Conservation (phyloP, 106 monocot species). For the Phalaenopsis equestris region DNA sequence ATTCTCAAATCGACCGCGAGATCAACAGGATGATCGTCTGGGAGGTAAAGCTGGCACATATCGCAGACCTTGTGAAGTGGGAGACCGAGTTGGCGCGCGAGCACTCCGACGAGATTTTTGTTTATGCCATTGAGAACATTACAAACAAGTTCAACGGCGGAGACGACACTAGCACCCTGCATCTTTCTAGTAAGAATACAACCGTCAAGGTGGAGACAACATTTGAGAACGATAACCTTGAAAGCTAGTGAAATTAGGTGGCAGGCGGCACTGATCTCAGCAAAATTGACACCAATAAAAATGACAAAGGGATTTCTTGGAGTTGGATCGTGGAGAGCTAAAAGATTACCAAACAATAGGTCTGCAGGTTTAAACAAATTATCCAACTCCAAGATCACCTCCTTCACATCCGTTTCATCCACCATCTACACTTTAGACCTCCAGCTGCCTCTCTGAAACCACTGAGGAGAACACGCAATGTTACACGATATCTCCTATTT, state of each 20-base stretch:
- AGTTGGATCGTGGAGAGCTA: conserved; percentile 33
- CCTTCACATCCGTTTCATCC: conserved; percentile 15
- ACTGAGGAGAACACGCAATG: conserved; percentile 93
- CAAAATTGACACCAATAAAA: conserved; percentile 71
- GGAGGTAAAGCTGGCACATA: conserved; percentile 81
- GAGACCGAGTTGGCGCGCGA: conserved; percentile 78
- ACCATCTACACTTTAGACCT: conserved; percentile 9
- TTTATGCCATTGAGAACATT: conserved; percentile 95
- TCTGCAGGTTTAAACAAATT: conserved; percentile 52
- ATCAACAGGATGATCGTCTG: conserved; percentile 68
- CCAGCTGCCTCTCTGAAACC: conserved; percentile 83
- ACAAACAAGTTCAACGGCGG: conserved; percentile 81
- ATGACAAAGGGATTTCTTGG: conserved; percentile 25
- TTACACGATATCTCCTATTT: conserved; percentile 77
- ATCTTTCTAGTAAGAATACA: conserved; percentile 74
- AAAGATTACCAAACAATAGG: conserved; percentile 45
- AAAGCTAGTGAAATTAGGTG: conserved; percentile 65
- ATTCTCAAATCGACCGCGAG: conserved; percentile 45
- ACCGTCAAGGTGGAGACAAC: conserved; percentile 70
- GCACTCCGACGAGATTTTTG: conserved; percentile 76
- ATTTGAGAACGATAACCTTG: conserved; percentile 69
- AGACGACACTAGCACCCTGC: conserved; percentile 26
- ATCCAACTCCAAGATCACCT: conserved; percentile 34
- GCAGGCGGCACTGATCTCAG: conserved; percentile 69
- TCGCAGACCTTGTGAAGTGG: conserved; percentile 94